Evolutionary conservation across 164 flowering plant species (phyloP), one percentile per base, ranked within the genome.

Genomic region (Aristolochia californica): DNA sequence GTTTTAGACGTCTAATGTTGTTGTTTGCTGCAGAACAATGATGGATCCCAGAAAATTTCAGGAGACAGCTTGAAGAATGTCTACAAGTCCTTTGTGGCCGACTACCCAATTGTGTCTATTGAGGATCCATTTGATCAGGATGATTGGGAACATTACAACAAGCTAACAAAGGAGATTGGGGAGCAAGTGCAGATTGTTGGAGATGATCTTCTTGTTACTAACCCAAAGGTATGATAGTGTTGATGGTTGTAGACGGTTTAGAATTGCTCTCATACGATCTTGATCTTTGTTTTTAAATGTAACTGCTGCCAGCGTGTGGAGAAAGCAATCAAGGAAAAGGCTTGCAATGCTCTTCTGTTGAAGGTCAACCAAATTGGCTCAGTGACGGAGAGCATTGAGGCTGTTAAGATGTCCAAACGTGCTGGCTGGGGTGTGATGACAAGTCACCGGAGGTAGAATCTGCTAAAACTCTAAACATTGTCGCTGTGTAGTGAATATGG

Each of bases 271-370:
- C 4, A 1, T 16, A 13, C 44, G 27, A 24, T 59, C 5, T 15
- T 27, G 50, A 18, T 55, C 43, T 45, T 51, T 28, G 1, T n/a
- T 5, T 54, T 54, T 9, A 5, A 27, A 28, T 26, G 43, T 17
- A 53, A 18, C 27, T 53, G 50, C 30, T 61, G 57, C 70, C n/a
- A 76, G 80, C 74, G 83, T 50, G 80, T 79, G 1, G 80, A 68
- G 57, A 80, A 80, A 72, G 84, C 82, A 52, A 80, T 80, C 61
- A 77, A 74, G 43, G 84, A 78, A 61, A 80, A 80, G 57, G 7
- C 78, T 9, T 78, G 84, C 74, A 80, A 80, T 68, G 84, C 84
- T 43, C 84, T 80, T 75, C 70, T 77, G 24, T 66, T 82, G 65
- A 82, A 82, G 87, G 74, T 70, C 13, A 74, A 74, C 43, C 77